These are phyloP conservation scores for Acacia melanoxylon DNA, from an alignment of 306 rosid genomes.

Conservation along the genomic window DNA sequence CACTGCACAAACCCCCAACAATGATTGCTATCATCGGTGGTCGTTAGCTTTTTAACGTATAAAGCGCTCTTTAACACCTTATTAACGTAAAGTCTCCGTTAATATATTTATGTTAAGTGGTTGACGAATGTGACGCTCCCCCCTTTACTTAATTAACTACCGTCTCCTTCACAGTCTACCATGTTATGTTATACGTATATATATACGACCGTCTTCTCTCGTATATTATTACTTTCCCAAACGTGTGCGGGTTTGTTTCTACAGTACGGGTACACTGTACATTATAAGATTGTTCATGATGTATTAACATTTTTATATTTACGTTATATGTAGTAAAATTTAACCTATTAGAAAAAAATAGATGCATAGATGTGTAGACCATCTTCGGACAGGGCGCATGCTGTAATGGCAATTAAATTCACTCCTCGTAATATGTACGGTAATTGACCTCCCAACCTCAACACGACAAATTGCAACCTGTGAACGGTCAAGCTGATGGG, in stretches of 20 bases:
- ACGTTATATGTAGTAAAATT: neutral
- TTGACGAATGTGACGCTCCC: neutral
- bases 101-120: neutral
- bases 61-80: neutral
- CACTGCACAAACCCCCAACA: slow-evolving; percentile 9
- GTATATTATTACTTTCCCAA: neutral
- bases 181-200: neutral
- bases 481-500: neutral
- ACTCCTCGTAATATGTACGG: neutral
- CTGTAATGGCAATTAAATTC: neutral
- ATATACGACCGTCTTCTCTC: neutral
- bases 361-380: neutral
- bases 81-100: slow-evolving; percentile 37
- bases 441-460: neutral
- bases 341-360: too few species aligned
- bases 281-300: neutral
- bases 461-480: neutral
- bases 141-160: neutral
- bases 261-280: neutral
- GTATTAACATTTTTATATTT: too few species aligned
- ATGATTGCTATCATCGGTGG: slow-evolving; percentile 36
- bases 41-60: slow-evolving; percentile 32
- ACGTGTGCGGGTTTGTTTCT: neutral
- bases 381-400: neutral
- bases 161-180: neutral